A percentile compares a stretch with the other conserved stretches of the same genome.
Conservation (phyloP, 2,329 filamentous ascomycete genomes). For the Lasiodiplodia sp. region DNA sequence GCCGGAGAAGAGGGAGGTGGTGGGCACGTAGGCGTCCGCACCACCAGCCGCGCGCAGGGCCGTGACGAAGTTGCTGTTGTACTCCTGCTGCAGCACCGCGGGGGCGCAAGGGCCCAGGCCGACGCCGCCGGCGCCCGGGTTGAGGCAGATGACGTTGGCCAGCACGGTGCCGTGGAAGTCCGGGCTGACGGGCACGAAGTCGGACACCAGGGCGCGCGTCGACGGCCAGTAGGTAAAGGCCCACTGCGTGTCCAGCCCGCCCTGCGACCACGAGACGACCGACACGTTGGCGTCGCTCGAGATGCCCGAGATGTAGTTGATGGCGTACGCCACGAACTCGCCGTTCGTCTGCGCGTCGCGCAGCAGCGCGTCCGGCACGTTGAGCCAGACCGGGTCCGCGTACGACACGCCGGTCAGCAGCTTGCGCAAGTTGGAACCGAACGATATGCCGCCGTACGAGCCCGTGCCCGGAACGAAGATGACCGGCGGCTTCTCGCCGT, state of each 20-base stretch:
- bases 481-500: conserved; percentile 56
- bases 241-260: conserved; percentile 64
- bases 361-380: conserved; percentile 58
- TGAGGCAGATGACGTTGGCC: conserved; percentile 40
- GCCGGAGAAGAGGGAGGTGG: conserved; percentile 60
- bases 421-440: conserved; percentile 58
- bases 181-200: conserved; percentile 61
- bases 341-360: conserved; percentile 60
- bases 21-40: conserved; percentile 62
- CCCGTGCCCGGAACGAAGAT: conserved; percentile 64
- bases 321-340: conserved; percentile 65
- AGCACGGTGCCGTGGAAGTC: conserved; percentile 61
- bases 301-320: conserved; percentile 62
- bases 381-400: conserved; percentile 63
- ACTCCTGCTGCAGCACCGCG: conserved; percentile 57
- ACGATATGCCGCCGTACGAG: conserved; percentile 55
- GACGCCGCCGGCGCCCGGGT: conserved; percentile 28
- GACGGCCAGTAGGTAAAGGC: conserved; percentile 65
- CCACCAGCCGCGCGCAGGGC: conserved; percentile 55
- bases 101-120: conserved; percentile 47
- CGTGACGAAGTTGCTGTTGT: conserved; percentile 53
- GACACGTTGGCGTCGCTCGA: conserved; percentile 48
- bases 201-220: conserved; percentile 53
- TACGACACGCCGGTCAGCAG: conserved; percentile 52
- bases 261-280: conserved; percentile 63